phyloP scores from a whole-genome alignment of 805 yeast species.

The Candida arabinofermentans region DNA sequence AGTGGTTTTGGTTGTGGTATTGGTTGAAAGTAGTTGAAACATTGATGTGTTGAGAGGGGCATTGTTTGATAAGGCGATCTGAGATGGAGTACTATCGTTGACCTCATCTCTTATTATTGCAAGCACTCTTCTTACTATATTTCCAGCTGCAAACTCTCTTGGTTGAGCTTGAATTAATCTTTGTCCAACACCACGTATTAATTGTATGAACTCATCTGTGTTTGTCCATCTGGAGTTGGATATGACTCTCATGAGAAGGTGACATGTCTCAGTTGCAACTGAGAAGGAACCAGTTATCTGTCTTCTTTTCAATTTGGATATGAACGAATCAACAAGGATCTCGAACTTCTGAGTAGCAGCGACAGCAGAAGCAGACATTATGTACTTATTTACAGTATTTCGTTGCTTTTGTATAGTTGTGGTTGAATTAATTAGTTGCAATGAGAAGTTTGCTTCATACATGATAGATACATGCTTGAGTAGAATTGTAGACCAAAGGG shows the following conservation, averaged over 20 bases:
- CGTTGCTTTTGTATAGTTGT: too few relatives aligned
- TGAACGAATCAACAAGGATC: conserved; percentile 29
- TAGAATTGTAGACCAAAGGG: too few relatives aligned
- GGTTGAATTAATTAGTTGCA: not conserved
- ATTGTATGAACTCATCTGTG: conserved; percentile 64
- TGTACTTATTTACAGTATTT: too few relatives aligned
- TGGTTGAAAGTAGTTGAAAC: conserved; percentile 76
- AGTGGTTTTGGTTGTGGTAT: conserved; percentile 19
- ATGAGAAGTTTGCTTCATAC: not conserved
- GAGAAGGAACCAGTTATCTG: conserved; percentile 77
- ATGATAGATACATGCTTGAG: too few relatives aligned
- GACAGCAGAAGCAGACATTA: conserved; percentile 16
- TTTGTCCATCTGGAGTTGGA: conserved; percentile 87
- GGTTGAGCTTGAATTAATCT: conserved; percentile 79
- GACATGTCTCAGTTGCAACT: conserved; percentile 85
- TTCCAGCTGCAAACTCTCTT: conserved; percentile 83
- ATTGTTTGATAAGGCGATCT: conserved; percentile 18
- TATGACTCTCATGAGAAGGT: conserved; percentile 78
- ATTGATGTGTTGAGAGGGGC: conserved; percentile 71
- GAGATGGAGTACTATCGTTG: conserved; percentile 36
- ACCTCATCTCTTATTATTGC: conserved; percentile 85
- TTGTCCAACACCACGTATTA: conserved; percentile 71
- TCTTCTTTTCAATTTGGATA: conserved; percentile 66
- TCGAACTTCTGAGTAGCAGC: conserved; percentile 24
- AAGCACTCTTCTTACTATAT: conserved; percentile 83